Base-by-base conservation (phyloP, 2,329 filamentous ascomycete species). In the Graphilbum sp. region DNA sequence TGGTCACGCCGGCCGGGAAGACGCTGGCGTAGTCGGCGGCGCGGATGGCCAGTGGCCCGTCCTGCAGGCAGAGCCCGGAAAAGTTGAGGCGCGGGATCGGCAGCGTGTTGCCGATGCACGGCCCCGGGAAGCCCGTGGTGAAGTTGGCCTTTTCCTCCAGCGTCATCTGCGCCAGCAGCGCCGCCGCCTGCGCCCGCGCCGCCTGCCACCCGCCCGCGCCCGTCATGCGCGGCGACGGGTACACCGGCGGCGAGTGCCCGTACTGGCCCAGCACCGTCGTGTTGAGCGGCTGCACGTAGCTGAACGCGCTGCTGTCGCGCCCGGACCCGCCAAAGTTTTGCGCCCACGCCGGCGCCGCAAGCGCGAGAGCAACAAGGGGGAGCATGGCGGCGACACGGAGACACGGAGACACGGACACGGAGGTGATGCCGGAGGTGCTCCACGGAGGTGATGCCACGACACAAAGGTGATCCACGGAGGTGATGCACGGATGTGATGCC, bases 1-100 rank as follows among this genome's bases (percentile, higher is more conserved):
- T 70, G 0, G 78, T 85, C 47, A 88, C 81, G n/a, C 81, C 82
- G 9, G 80, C 69, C 0, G 83, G 82, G 47, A 88, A 90, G 0
- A 74, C 79, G 0, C 80, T 86, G 37, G 77, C 73, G 43, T 82
- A 74, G 45, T 86, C 79, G 1, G 79, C 73, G n/a, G 72, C 71
- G 21, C 79, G 71, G 13, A 90, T 63, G 2, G 83, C 82, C 25
- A 79, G 61, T 1, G 79, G 77, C 0, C 72, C 74, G 52, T 87
- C 81, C 45, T 83, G 75, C 3, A 83, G 60, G 49, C 78, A 83
- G 6, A 86, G 63, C 46, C 75, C 72, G 2, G 79, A 77, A 43
- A 88, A 78, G 2, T 79, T 79, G 15, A 87, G 66, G 7, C 82
- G 69, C 15, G 61, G 54, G 2, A 75, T 79, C 41, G 77, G 81